These are phyloP conservation scores for Oenanthe sinensis DNA, from an alignment of 129 eudicot genomes.

Conservation along the genomic window DNA sequence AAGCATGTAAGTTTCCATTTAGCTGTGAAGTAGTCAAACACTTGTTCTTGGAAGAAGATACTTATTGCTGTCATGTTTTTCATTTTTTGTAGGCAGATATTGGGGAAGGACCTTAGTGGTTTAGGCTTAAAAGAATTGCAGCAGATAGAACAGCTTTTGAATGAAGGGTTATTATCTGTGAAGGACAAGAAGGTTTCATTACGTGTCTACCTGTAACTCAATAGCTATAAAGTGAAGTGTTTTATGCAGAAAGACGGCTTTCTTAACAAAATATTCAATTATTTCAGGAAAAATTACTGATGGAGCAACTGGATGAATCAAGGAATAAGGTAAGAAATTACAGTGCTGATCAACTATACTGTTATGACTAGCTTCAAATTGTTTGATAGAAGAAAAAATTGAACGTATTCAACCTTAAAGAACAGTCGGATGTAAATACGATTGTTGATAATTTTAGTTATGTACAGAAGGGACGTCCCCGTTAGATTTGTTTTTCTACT, in stretches of 20 bases:
- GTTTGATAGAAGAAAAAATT: neutral
- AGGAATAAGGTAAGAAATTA: slow-evolving; percentile 30
- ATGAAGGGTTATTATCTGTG: slow-evolving; percentile 41
- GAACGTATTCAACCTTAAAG: neutral
- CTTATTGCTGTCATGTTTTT: neutral
- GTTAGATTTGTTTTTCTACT: neutral
- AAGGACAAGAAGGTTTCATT: slow-evolving; percentile 58
- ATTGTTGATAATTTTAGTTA: neutral
- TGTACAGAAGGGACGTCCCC: neutral
- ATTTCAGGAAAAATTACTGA: slow-evolving; percentile 52
- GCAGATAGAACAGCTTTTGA: slow-evolving; percentile 49
- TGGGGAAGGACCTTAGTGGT: slow-evolving; percentile 57
- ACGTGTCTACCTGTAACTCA: neutral
- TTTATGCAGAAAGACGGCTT: neutral
- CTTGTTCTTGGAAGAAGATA: neutral
- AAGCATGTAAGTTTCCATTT: slow-evolving; percentile 39
- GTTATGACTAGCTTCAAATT: neutral
- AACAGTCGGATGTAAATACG: neutral
- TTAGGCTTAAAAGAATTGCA: slow-evolving; percentile 42
- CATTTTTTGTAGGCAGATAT: slow-evolving; percentile 37
- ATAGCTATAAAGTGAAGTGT: neutral
- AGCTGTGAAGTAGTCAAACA: neutral
- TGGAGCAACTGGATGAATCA: slow-evolving; percentile 46
- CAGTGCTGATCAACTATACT: neutral
- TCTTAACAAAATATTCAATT: neutral